A percentile compares a stretch with the other conserved stretches of the same genome.
Conservation (phyloP, 306 rosid species). For the Ochetophila trinervis region DNA sequence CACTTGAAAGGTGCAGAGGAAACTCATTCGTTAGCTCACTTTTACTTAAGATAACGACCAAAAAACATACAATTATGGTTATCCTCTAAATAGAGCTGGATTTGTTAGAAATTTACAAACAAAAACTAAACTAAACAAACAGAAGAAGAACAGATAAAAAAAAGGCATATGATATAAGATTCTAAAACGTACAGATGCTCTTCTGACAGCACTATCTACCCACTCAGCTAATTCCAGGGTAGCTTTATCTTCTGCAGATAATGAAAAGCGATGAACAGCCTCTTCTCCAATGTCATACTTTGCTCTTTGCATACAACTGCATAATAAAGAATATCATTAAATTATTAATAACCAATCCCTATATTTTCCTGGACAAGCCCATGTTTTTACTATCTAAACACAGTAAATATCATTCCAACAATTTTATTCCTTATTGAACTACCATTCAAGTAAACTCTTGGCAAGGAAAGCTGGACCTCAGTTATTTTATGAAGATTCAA, state of each 20-base stretch:
- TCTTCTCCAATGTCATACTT: conserved; percentile 97
- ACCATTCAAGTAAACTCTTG: too few relatives aligned
- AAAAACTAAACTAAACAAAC: background rate
- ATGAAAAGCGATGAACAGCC: conserved; percentile 89
- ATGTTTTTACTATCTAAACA: too few relatives aligned
- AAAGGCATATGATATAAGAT: conserved; percentile 23
- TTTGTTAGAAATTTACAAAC: too few relatives aligned
- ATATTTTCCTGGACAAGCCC: background rate
- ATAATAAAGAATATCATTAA: conserved; percentile 22
- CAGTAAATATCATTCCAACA: too few relatives aligned
- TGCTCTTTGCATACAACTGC: conserved; percentile 98
- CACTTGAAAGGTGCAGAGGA: background rate
- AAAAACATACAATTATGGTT: too few relatives aligned
- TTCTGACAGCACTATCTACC: conserved; percentile 88
- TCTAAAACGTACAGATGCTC: conserved; percentile 60
- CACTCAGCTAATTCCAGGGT: conserved; percentile 98
- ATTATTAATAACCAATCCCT: background rate
- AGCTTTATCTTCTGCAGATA: conserved; percentile 97
- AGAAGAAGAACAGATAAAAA: conserved; percentile 5
- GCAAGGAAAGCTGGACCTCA: too few relatives aligned
- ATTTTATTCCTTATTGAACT: too few relatives aligned
- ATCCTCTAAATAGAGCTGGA: too few relatives aligned
- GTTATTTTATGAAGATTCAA: too few relatives aligned
- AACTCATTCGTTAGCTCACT: background rate
- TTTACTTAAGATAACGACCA: background rate